Evolutionary conservation across 1,284 basidiomycete genomes (phyloP), one percentile per base, ranked within the genome.

Genomic region (Ceratobasidium sp.): DNA sequence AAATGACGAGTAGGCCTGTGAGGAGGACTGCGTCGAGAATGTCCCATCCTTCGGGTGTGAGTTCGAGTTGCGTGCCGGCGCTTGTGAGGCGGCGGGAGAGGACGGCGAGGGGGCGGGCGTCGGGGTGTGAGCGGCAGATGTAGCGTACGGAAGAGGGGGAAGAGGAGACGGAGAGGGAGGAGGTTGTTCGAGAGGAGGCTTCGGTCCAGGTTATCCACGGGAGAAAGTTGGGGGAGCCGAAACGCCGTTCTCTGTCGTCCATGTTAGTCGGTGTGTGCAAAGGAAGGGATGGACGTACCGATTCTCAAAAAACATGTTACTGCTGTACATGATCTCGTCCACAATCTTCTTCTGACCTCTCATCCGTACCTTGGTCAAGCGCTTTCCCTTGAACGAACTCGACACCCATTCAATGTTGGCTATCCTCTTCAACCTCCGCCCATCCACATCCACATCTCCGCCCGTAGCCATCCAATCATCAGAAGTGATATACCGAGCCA

Each of bases 1-100:
- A 76, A n/a, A 76, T 48, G 50, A 76, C 73, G 23, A 76, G 62
- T 10, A 76, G 8, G 14, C 73, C 35, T 5, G 73, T 76, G 7
- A 76, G 16, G 10, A 76, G 38, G 30, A 76, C 64, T 0, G 73
- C 27, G 50, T 76, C 73, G 62, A 76, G 73, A 41, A 55, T 33
- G 38, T 76, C 73, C 62, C 62, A 76, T 54, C 73, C 73, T 66
- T 76, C 73, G 50, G 73, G 73, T 20, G 73, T 76, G 60, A 76
- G 73, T 54, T 76, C 73, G 62, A 76, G 62, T 46, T 65, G 60
- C 0, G 73, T 76, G 38, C 73, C 73, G 35, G 73, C 73, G 46
- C 46, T 54, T 18, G 62, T 76, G 30, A 76, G 60, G 14, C 62
- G 46, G 33, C 73, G 73, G 16, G 62, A 76, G 52, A 76, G 73